Percentiles rank a stretch among this genome's conserved stretches.
phyloP scores from a whole-genome alignment of 495 filamentous ascomycete genomes.

The Ascodesmis nigricans region DNA sequence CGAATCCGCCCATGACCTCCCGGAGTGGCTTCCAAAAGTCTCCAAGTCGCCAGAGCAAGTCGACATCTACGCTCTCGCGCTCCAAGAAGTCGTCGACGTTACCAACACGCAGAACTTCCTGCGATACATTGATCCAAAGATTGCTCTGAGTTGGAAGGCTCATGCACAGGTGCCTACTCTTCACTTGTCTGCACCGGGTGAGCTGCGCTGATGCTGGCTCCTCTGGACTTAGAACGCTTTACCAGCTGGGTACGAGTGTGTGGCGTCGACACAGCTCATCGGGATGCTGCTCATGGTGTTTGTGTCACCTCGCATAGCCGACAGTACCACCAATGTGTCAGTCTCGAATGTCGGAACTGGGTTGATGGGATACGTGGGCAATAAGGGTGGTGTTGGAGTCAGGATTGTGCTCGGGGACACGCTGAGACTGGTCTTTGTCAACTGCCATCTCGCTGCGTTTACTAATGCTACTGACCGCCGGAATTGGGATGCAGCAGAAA shows the following conservation, averaged over 20 bases:
- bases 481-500: slow-evolving; percentile 75
- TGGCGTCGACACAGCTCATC: slow-evolving; percentile 65
- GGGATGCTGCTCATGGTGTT: slow-evolving; percentile 74
- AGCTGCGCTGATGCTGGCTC: too few relatives aligned
- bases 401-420: slow-evolving; percentile 77
- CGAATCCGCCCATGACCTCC: slow-evolving; percentile 19
- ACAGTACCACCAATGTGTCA: slow-evolving; percentile 53
- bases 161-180: slow-evolving; percentile 14
- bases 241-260: slow-evolving; percentile 49
- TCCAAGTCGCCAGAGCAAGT: slow-evolving; percentile 18
- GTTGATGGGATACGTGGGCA: slow-evolving; percentile 77
- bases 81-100: slow-evolving; percentile 85
- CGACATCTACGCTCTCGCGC: slow-evolving; percentile 61
- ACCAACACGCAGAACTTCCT: slow-evolving; percentile 37
- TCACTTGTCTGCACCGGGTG: background rate
- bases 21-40: slow-evolving; percentile 19
- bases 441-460: slow-evolving; percentile 76
- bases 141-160: slow-evolving; percentile 53
- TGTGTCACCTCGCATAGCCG: slow-evolving; percentile 48
- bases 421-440: slow-evolving; percentile 68
- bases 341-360: slow-evolving; percentile 66
- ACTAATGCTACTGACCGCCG: slow-evolving; percentile 57
- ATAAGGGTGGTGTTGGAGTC: slow-evolving; percentile 74
- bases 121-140: slow-evolving; percentile 43
- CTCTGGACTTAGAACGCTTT: slow-evolving; percentile 48